These are phyloP conservation scores for Mycena galericulata DNA, from an alignment of 768 basidiomycete genomes.

Conservation along the genomic window DNA sequence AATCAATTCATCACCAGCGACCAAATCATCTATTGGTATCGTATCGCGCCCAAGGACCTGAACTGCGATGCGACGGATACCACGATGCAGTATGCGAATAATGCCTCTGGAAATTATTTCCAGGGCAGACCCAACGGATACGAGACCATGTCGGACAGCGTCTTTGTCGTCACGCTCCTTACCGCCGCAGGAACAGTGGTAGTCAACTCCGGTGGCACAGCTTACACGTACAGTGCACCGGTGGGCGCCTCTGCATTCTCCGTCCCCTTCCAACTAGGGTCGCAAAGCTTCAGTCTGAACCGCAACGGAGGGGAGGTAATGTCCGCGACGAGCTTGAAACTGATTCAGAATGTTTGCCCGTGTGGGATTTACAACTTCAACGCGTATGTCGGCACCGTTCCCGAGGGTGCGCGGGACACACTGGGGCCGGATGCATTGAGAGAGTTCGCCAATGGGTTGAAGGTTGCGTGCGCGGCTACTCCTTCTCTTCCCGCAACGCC, in stretches of 20 bases:
- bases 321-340: constrained; percentile 30
- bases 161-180: constrained; percentile 34
- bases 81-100: too few relatives aligned
- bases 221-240: constrained; percentile 21
- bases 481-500: constrained; percentile 34
- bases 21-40: constrained; percentile 35
- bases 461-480: constrained; percentile 16
- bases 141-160: constrained; percentile 19
- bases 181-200: constrained; percentile 16
- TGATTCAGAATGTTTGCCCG: constrained; percentile 20
- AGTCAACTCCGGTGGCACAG: constrained; percentile 26
- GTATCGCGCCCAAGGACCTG: too few relatives aligned
- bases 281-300: constrained; percentile 32
- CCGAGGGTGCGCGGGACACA: constrained; percentile 18
- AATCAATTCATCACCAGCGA: constrained; percentile 32
- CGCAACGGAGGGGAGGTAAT: constrained; percentile 28
- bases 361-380: constrained; percentile 37
- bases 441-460: constrained; percentile 23
- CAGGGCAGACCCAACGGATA: constrained; percentile 29
- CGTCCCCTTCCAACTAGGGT: constrained; percentile 31
- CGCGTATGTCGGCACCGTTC: constrained; percentile 32
- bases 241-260: constrained; percentile 29
- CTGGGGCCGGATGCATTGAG: constrained; percentile 23
- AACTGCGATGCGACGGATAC: too few relatives aligned
- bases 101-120: constrained; percentile 34